These are phyloP conservation scores for Eimeria acervulina DNA, from an alignment of 169 alveolate genomes.

Conservation along the genomic window DNA sequence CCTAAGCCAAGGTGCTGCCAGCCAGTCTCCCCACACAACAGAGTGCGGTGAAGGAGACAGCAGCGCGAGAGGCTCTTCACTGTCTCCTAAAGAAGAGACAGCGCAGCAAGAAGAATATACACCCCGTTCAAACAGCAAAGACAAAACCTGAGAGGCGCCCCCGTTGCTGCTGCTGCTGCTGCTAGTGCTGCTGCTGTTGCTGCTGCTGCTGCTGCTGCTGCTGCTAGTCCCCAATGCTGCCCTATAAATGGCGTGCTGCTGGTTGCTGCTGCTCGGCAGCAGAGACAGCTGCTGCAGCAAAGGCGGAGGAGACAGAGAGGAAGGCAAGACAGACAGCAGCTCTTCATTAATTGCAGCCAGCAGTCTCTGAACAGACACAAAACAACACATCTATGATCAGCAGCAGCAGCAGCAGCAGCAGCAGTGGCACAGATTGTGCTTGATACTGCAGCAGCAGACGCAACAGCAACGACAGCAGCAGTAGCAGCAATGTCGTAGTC, in stretches of 20 bases:
- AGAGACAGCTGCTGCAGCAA: constrained; percentile 47
- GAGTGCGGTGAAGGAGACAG: not conserved
- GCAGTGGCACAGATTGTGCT: not conserved
- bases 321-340: not conserved
- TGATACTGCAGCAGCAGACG: not conserved
- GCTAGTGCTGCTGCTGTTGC: not conserved
- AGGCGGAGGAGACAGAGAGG: not conserved
- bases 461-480: not conserved
- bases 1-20: not conserved
- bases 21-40: not conserved
- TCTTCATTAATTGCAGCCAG: not conserved
- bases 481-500: constrained; percentile 14
- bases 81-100: not conserved
- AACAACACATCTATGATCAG: not conserved
- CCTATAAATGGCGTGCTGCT: not conserved
- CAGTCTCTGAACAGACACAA: not conserved
- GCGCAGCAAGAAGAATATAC: not conserved
- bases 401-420: constrained; percentile 21
- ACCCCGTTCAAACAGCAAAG: not conserved
- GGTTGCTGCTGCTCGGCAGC: constrained; percentile 22
- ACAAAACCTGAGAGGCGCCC: not conserved
- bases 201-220: not conserved
- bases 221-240: not conserved
- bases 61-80: not conserved
- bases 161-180: constrained; percentile 26